phyloP scores from a whole-genome alignment of 306 rosid genomes.

The Trifolium fragiferum region DNA sequence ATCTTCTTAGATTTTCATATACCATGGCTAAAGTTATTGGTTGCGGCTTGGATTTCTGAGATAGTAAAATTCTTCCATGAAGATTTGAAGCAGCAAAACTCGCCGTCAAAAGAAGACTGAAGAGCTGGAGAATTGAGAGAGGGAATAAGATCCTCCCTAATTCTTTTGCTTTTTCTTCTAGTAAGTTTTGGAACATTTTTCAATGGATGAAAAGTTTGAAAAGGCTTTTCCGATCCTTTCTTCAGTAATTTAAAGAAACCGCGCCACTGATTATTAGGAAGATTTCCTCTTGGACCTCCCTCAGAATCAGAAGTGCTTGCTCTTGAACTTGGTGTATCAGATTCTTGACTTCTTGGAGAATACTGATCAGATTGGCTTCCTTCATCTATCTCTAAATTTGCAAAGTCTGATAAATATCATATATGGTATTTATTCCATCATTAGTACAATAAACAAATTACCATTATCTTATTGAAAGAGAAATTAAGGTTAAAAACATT shows the following conservation, averaged over 20 bases:
- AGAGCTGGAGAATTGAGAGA: constrained; percentile 48
- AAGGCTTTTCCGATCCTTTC: constrained; percentile 69
- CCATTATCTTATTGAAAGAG: background rate
- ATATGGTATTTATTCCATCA: constrained; percentile 31
- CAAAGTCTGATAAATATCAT: constrained; percentile 49
- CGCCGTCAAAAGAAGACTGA: constrained; percentile 54
- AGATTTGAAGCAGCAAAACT: constrained; percentile 69
- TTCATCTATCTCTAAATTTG: constrained; percentile 53
- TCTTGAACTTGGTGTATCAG: constrained; percentile 54
- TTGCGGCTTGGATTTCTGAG: constrained; percentile 66
- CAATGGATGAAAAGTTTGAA: constrained; percentile 61
- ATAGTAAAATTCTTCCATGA: constrained; percentile 82
- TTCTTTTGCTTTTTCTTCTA: constrained; percentile 73
- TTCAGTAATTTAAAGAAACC: constrained; percentile 68
- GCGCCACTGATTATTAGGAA: constrained; percentile 51
- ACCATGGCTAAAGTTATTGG: constrained; percentile 83
- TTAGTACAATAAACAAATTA: constrained; percentile 24
- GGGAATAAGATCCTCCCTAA: constrained; percentile 71
- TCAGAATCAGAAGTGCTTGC: constrained; percentile 77
- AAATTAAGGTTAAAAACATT: too few relatives aligned
- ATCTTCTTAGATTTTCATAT: constrained; percentile 36
- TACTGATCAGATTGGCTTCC: constrained; percentile 37
- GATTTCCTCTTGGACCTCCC: constrained; percentile 39
- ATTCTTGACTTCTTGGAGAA: constrained; percentile 54
- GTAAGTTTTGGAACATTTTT: constrained; percentile 66